Conservation (phyloP, 2,329 filamentous ascomycete species). For the Ophiocordyceps camponoti-leonardi region DNA sequence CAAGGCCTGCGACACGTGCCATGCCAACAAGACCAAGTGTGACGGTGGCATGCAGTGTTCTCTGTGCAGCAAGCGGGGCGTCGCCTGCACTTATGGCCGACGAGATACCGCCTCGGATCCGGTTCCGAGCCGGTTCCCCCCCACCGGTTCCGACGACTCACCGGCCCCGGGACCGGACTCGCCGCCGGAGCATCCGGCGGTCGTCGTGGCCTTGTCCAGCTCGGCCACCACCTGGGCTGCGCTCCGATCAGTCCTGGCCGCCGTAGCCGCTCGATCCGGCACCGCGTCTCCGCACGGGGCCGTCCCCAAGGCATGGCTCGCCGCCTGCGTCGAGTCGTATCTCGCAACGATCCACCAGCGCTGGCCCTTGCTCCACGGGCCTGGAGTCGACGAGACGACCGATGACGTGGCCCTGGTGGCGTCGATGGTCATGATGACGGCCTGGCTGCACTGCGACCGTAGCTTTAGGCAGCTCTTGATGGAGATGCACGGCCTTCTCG, state of each 20-base stretch:
- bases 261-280: background rate
- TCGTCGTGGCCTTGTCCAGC: background rate
- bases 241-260: slow-evolving; percentile 2
- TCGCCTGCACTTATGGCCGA: slow-evolving; percentile 19
- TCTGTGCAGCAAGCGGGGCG: slow-evolving; percentile 19
- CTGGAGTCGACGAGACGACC: slow-evolving; percentile 14
- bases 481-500: slow-evolving; percentile 14
- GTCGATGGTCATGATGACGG: slow-evolving; percentile 20
- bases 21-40: slow-evolving; percentile 27
- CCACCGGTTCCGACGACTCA: background rate
- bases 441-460: slow-evolving; percentile 16
- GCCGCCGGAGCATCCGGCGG: background rate
- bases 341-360: slow-evolving; percentile 21
- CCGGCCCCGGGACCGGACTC: background rate
- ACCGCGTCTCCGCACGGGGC: background rate
- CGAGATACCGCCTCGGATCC: slow-evolving; percentile 1
- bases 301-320: slow-evolving; percentile 7
- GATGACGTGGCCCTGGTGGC: slow-evolving; percentile 10
- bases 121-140: background rate
- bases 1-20: slow-evolving; percentile 24
- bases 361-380: slow-evolving; percentile 23
- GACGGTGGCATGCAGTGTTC: slow-evolving; percentile 21
- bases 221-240: slow-evolving; percentile 1
- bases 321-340: slow-evolving; percentile 13
- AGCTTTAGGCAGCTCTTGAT: slow-evolving; percentile 10